phyloP scores from a whole-genome alignment of 2,329 filamentous ascomycete species.

The Xylariaceae sp. region DNA sequence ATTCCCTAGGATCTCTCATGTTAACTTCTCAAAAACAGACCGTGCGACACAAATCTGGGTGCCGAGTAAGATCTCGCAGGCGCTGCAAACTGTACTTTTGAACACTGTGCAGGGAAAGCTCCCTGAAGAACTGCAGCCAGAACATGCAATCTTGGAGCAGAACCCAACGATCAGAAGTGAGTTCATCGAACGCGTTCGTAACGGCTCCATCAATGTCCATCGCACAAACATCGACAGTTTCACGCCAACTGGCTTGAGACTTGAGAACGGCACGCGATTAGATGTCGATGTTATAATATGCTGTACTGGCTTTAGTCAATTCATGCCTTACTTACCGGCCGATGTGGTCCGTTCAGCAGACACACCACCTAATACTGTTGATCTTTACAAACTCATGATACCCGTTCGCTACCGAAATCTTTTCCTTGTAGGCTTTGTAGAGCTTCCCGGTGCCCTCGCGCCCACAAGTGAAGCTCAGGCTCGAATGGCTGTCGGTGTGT shows the following conservation, averaged over 20 bases:
- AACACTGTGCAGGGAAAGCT: conserved; percentile 29
- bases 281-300: conserved; percentile 21
- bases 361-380: conserved; percentile 22
- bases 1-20: background rate
- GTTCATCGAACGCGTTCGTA: conserved; percentile 32
- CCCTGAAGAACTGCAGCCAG: conserved; percentile 29
- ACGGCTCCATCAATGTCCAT: conserved; percentile 30
- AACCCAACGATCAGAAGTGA: conserved; percentile 33
- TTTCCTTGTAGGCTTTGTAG: conserved; percentile 32
- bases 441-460: conserved; percentile 30
- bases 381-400: conserved; percentile 32
- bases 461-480: conserved; percentile 33
- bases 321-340: conserved; percentile 25
- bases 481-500: conserved; percentile 29
- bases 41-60: conserved; percentile 29
- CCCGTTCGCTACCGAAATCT: conserved; percentile 30
- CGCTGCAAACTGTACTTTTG: conserved; percentile 29
- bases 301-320: conserved; percentile 9
- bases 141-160: conserved; percentile 33
- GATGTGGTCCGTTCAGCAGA: conserved; percentile 20
- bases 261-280: conserved; percentile 27
- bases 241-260: conserved; percentile 25
- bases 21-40: conserved; percentile 15
- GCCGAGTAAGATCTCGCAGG: conserved; percentile 25
- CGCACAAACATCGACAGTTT: conserved; percentile 29